These are phyloP conservation scores for Penicillium sp. DNA, from an alignment of 2,329 filamentous ascomycete genomes.

Conservation along the genomic window DNA sequence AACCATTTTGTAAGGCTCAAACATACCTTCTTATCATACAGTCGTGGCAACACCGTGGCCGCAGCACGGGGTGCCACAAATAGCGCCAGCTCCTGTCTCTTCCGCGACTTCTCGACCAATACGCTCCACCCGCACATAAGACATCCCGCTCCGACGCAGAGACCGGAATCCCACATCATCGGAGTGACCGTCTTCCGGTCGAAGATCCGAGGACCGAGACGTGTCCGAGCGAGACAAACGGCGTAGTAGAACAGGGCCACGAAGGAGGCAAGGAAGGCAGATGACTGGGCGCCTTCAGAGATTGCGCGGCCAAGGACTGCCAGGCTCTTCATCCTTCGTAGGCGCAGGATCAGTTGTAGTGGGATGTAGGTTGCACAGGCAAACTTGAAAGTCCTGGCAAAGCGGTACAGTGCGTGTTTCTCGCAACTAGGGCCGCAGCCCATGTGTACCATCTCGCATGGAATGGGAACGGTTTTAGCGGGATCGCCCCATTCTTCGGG, in stretches of 20 bases:
- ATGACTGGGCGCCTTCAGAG: slow-evolving; percentile 62
- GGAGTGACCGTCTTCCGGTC: slow-evolving; percentile 51
- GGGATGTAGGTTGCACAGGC: slow-evolving; percentile 73
- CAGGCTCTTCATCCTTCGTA: slow-evolving; percentile 46
- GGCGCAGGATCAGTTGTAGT: slow-evolving; percentile 62
- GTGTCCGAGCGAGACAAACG: slow-evolving; percentile 70
- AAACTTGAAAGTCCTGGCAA: slow-evolving; percentile 65
- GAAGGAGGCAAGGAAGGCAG: slow-evolving; percentile 71
- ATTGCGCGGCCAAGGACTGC: slow-evolving; percentile 49
- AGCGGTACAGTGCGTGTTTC: slow-evolving; percentile 63
- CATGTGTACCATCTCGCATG: slow-evolving; percentile 81
- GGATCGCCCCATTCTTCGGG: slow-evolving; percentile 71
- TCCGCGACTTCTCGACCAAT: slow-evolving; percentile 60
- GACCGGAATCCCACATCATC: slow-evolving; percentile 52
- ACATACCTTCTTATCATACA: slow-evolving; percentile 53
- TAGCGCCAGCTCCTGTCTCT: slow-evolving; percentile 68
- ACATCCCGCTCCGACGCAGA: slow-evolving; percentile 69
- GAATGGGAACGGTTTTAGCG: slow-evolving; percentile 62
- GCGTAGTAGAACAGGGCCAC: slow-evolving; percentile 79
- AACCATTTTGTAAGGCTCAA: slow-evolving; percentile 17
- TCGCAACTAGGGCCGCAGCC: slow-evolving; percentile 67
- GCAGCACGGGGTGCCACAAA: slow-evolving; percentile 76
- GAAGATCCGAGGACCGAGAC: slow-evolving; percentile 65
- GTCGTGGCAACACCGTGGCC: slow-evolving; percentile 66
- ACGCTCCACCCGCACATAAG: slow-evolving; percentile 77